phyloP scores from a whole-genome alignment of 257 asterid genomes.

The Salvia miltiorrhiza region DNA sequence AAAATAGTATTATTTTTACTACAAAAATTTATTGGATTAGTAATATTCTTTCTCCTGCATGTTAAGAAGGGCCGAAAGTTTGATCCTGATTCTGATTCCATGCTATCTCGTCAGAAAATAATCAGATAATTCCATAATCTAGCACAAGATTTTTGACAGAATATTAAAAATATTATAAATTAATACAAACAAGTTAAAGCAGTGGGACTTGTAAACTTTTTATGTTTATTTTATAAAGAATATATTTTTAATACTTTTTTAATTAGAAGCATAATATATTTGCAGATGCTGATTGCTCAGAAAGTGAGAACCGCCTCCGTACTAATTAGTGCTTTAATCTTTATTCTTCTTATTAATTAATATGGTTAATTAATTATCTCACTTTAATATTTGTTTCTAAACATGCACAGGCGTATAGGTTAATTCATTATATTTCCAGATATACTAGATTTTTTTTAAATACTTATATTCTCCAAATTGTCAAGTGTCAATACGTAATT shows the following conservation, averaged over 20 bases:
- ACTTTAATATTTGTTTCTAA: neutral
- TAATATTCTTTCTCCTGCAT: neutral
- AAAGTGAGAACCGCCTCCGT: slow-evolving; percentile 12
- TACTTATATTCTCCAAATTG: neutral
- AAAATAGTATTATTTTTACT: neutral
- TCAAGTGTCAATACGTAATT: no score
- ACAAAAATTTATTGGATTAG: neutral
- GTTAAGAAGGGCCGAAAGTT: slow-evolving; percentile 23
- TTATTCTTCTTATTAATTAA: neutral
- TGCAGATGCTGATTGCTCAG: neutral
- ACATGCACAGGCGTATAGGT: no score
- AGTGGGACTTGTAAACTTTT: neutral
- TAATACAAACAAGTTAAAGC: neutral
- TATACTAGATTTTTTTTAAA: neutral
- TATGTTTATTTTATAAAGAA: neutral
- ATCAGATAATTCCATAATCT: slow-evolving; percentile 20
- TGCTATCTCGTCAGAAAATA: slow-evolving; percentile 20
- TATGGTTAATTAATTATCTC: neutral
- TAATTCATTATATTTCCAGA: neutral
- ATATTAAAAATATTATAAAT: neutral
- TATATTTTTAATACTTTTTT: neutral
- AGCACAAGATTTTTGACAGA: slow-evolving; percentile 13
- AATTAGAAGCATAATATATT: neutral
- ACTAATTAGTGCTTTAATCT: neutral
- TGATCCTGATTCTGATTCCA: slow-evolving; percentile 21